Base-by-base conservation (phyloP, 129 eudicot genomes). In the Cynara cardunculus region DNA sequence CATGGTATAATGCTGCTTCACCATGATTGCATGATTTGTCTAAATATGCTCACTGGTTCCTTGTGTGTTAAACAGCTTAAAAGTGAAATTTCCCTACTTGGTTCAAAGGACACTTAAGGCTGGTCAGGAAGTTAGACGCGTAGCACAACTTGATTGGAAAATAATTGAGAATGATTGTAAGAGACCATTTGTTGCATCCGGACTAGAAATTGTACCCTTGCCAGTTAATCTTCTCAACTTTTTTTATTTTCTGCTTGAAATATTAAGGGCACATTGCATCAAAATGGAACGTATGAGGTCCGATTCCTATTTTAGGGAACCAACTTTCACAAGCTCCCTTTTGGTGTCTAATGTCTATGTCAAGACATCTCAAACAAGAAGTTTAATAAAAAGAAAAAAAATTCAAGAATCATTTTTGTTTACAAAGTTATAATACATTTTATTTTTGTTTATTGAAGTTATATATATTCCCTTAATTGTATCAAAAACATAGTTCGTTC, bases 181-280 rank as follows among this genome's bases (percentile, higher is more conserved):
- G 85, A 91, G 87, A 69, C 89, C 97, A 62, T 96, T 96, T 82
- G 84, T 91, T 88, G 98, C 99, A 49, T 96, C 97, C 4, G 99
- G 99, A 71, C 88, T 96, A 77, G 87, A 91, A 84, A 53, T 96
- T 86, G 70, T 77, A 84, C 98, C 99, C 66, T 85, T 96, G 82
- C 99, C 98, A 3, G 98, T 96, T 74, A 82, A 87, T 87, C 79
- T 62, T 82, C 71, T 62, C 30, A 49, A 44, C 72, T 27, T 34
- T 73, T 25, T 68, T 34, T 77, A 73, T 65, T 78, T 35, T 69
- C 37, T 69, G 13, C 49, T 31, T 80, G 67, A 65, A 13, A 59
- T 64, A 56, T 14, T 18, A 56, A 56, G 65, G 22, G 24, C 24
- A 56, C 65, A 56, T 56, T 56, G 65, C 65, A 56, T 56, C 21